These are phyloP conservation scores for Hymenoscyphus fraxineus DNA, from an alignment of 2,329 filamentous ascomycete genomes.

Conservation along the genomic window DNA sequence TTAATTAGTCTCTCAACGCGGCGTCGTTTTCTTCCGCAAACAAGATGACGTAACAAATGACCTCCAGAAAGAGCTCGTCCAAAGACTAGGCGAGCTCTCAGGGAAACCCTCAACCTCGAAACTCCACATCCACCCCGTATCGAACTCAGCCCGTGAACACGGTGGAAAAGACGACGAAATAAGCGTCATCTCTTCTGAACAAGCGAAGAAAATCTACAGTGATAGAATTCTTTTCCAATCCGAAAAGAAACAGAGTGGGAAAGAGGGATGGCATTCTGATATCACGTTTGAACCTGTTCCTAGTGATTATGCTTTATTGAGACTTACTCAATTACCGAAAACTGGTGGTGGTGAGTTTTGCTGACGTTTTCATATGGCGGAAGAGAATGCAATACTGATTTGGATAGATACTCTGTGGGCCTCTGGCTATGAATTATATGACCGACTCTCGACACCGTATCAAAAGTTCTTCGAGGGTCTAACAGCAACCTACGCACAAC, in stretches of 20 bases:
- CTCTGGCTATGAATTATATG: conserved; percentile 62
- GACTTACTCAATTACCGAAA: conserved; percentile 30
- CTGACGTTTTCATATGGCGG: not conserved
- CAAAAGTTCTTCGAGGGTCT: conserved; percentile 56
- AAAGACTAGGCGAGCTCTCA: conserved; percentile 55
- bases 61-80: conserved; percentile 62
- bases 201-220: conserved; percentile 50
- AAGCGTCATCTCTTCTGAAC: conserved; percentile 58
- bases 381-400: not conserved
- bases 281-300: conserved; percentile 64
- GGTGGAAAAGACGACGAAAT: conserved; percentile 57
- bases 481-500: conserved; percentile 52
- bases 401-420: conserved; percentile 61
- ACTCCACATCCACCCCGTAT: conserved; percentile 59
- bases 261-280: conserved; percentile 56
- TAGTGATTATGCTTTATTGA: conserved; percentile 54
- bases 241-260: conserved; percentile 44
- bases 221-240: conserved; percentile 37
- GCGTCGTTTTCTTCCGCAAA: conserved; percentile 66
- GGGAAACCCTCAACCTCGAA: conserved; percentile 53
- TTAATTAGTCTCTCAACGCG: conserved; percentile 58
- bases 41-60: conserved; percentile 59
- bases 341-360: conserved; percentile 32
- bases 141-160: conserved; percentile 49
- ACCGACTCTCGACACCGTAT: conserved; percentile 53